phyloP scores from a whole-genome alignment of 805 yeast genomes.

The Candida khao-thaluensis region DNA sequence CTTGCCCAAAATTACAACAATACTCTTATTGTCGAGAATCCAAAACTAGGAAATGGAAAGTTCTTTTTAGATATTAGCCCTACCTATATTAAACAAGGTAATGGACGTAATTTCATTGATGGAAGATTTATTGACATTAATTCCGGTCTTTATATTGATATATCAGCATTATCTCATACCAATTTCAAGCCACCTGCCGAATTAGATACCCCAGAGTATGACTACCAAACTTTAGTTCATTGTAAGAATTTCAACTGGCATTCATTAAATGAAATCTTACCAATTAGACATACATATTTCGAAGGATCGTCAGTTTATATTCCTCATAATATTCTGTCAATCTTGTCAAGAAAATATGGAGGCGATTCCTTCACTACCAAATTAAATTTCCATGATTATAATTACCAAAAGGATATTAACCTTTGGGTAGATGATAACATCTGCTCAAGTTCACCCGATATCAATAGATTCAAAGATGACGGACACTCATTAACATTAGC shows the following conservation, averaged over 20 bases:
- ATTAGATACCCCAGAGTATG: conserved; percentile 11
- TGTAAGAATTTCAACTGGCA: conserved; percentile 44
- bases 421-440: conserved; percentile 48
- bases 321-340: conserved; percentile 31
- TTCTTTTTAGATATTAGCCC: conserved; percentile 27
- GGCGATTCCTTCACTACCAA: conserved; percentile 28
- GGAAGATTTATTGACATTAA: conserved; percentile 38
- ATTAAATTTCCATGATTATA: conserved; percentile 27
- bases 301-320: conserved; percentile 38
- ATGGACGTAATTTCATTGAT: conserved; percentile 41
- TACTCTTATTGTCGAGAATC: conserved; percentile 26
- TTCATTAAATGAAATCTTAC: conserved; percentile 33
- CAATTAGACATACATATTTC: conserved; percentile 35
- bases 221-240: conserved; percentile 26
- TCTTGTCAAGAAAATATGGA: conserved; percentile 35
- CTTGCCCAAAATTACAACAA: conserved; percentile 25
- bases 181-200: conserved; percentile 21
- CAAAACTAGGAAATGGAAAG: conserved; percentile 31
- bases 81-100: conserved; percentile 34
- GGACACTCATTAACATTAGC: conserved; percentile 28
- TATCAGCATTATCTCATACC: conserved; percentile 37
- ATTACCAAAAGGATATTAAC: conserved; percentile 42
- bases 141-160: conserved; percentile 45
- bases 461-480: conserved; percentile 21
- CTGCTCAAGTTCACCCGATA: conserved; percentile 33